Conservation (phyloP, 768 basidiomycete species). For the Russula compacta region DNA sequence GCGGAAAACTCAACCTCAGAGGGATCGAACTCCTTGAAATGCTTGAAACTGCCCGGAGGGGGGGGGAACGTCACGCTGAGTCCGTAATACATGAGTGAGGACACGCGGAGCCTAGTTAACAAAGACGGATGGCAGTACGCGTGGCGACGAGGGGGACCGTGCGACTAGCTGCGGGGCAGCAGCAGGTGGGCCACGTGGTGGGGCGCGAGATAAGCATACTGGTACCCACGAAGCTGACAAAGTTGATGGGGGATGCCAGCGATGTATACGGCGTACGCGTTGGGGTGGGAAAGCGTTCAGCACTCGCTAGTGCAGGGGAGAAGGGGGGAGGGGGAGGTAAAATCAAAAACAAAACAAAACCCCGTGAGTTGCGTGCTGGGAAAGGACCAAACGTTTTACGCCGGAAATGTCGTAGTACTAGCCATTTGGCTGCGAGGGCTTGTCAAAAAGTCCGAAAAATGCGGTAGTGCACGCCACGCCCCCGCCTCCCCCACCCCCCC, state of each 20-base stretch:
- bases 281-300: slow-evolving; percentile 18
- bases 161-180: slow-evolving; percentile 29
- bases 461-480: slow-evolving; percentile 46
- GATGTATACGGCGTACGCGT: slow-evolving; percentile 59
- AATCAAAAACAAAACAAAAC: not conserved
- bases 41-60: slow-evolving; percentile 37
- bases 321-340: not conserved
- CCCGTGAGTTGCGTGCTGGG: not conserved
- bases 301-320: not conserved
- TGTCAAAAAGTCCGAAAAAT: slow-evolving; percentile 63
- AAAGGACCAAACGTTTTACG: slow-evolving; percentile 54
- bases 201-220: slow-evolving; percentile 32
- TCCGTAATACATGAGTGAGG: slow-evolving; percentile 50
- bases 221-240: slow-evolving; percentile 72
- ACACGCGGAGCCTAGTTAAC: slow-evolving; percentile 75
- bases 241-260: slow-evolving; percentile 71
- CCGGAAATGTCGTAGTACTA: slow-evolving; percentile 73
- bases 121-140: slow-evolving; percentile 66
- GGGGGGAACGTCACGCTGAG: slow-evolving; percentile 56
- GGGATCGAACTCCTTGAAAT: slow-evolving; percentile 53
- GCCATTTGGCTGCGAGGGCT: slow-evolving; percentile 36
- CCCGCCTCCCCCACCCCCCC: slow-evolving; percentile 36
- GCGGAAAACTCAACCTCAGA: slow-evolving; percentile 22
- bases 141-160: slow-evolving; percentile 59
- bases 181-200: slow-evolving; percentile 26